Evolutionary conservation across 2,329 filamentous ascomycete genomes (phyloP).

Genomic region (Pleurostoma richardsiae): DNA sequence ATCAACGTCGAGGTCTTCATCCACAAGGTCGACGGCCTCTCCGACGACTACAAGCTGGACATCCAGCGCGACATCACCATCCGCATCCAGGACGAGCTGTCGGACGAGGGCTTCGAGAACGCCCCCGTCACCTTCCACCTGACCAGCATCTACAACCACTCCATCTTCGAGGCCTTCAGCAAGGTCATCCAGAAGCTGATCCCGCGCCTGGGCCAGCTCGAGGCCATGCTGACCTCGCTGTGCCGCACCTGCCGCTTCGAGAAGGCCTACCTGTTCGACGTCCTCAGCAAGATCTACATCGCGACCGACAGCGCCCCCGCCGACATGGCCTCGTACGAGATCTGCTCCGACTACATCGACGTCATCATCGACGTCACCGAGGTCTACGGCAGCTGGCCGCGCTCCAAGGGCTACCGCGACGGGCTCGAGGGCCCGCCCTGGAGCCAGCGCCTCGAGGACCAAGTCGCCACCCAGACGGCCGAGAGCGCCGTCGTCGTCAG

Average conservation of each 20-base stretch:
- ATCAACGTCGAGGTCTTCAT: constrained; percentile 99
- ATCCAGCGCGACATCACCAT: constrained; percentile 96
- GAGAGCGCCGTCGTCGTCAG: constrained; percentile 66
- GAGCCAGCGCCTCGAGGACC: constrained; percentile 58
- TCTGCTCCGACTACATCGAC: constrained; percentile 97
- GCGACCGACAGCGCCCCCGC: constrained; percentile 90
- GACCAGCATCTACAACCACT: constrained; percentile 97
- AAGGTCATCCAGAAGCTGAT: constrained; percentile 98
- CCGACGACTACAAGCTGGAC: constrained; percentile 93
- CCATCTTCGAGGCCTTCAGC: constrained; percentile 93
- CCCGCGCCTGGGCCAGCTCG: constrained; percentile 85
- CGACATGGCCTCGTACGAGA: constrained; percentile 94
- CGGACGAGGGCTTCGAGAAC: constrained; percentile 88
- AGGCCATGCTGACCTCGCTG: constrained; percentile 89
- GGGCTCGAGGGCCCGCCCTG: constrained; percentile 55
- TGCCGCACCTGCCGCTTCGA: constrained; percentile 93
- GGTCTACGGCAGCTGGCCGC: constrained; percentile 76
- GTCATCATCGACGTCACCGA: constrained; percentile 97
- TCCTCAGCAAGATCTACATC: constrained; percentile 97
- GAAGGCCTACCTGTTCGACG: constrained; percentile 97
- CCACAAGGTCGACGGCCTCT: constrained; percentile 97
- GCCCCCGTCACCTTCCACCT: constrained; percentile 92
- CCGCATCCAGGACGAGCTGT: constrained; percentile 91
- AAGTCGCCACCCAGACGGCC: constrained; percentile 60
- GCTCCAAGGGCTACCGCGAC: constrained; percentile 48